These are phyloP conservation scores for Claviceps monticola DNA, from an alignment of 2,329 filamentous ascomycete species.

Conservation along the genomic window DNA sequence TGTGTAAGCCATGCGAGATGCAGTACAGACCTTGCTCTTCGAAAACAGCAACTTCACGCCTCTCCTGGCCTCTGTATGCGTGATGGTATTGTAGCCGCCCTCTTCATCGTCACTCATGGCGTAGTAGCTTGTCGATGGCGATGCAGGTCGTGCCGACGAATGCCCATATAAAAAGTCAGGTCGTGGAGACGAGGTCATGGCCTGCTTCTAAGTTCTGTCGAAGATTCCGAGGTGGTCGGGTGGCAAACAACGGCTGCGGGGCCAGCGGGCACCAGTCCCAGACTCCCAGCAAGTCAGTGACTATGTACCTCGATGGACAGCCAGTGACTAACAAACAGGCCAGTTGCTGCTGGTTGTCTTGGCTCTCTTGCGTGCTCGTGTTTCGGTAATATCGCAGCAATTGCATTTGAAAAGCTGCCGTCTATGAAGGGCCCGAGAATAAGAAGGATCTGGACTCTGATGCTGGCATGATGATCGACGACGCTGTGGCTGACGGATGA, in stretches of 20 bases:
- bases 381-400: too few species aligned
- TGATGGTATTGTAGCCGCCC: constrained; percentile 86
- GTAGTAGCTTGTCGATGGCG: constrained; percentile 14
- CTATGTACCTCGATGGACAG: too few species aligned
- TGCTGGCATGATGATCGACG: neutral
- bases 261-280: neutral
- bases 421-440: too few species aligned
- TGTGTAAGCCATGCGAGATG: neutral
- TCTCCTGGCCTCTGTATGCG: constrained; percentile 58
- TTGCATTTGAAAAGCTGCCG: too few species aligned
- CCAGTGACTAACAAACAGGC: too few species aligned
- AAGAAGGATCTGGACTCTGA: neutral
- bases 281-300: neutral
- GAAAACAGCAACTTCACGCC: constrained; percentile 91
- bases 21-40: constrained; percentile 70
- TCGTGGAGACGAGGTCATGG: constrained; percentile 3
- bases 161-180: neutral
- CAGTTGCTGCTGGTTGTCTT: too few species aligned
- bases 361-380: too few species aligned
- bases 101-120: constrained; percentile 95
- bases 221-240: neutral
- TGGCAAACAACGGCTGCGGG: neutral
- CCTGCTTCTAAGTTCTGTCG: neutral
- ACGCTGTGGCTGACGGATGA: neutral
- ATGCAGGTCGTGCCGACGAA: constrained; percentile 5